Evolutionary conservation across 2,329 filamentous ascomycete genomes (phyloP).

Genomic region (Colletotrichum spinosum): DNA sequence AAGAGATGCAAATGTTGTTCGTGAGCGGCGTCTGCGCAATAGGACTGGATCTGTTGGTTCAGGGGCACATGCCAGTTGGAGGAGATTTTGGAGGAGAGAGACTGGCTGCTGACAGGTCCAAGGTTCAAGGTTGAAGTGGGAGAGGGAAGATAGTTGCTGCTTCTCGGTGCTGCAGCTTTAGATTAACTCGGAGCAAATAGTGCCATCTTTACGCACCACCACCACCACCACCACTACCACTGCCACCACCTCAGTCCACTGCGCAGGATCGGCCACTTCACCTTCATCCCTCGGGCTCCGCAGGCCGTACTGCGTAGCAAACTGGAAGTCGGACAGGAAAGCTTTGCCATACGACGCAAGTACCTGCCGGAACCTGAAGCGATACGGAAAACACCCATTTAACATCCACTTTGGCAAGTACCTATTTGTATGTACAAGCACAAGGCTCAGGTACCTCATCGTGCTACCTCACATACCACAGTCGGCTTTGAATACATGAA

Average conservation of each 20-base stretch:
- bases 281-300: conserved; percentile 28
- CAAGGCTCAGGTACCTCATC: too few species aligned
- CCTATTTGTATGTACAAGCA: too few species aligned
- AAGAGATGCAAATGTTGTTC: conserved; percentile 16
- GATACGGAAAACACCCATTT: too few species aligned
- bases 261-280: too few species aligned
- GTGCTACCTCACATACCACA: too few species aligned
- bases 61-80: conserved; percentile 37
- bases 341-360: conserved; percentile 10
- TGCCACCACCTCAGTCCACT: not conserved
- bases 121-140: conserved; percentile 32
- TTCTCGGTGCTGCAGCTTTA: too few species aligned
- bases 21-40: conserved; percentile 16
- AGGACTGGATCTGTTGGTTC: conserved; percentile 3
- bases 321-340: conserved; percentile 7
- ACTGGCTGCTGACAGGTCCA: conserved; percentile 32
- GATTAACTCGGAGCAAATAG: too few species aligned
- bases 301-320: conserved; percentile 1
- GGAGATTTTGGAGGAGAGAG: conserved; percentile 35
- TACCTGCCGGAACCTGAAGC: too few species aligned
- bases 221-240: not conserved
- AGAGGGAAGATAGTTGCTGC: conserved; percentile 2
- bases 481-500: too few species aligned
- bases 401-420: too few species aligned
- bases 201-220: too few species aligned